Percentiles rank a stretch among this genome's conserved stretches.
Evolutionary conservation across 2,329 filamentous ascomycete species (phyloP).

Genomic region (Neofusicoccum ribis): DNA sequence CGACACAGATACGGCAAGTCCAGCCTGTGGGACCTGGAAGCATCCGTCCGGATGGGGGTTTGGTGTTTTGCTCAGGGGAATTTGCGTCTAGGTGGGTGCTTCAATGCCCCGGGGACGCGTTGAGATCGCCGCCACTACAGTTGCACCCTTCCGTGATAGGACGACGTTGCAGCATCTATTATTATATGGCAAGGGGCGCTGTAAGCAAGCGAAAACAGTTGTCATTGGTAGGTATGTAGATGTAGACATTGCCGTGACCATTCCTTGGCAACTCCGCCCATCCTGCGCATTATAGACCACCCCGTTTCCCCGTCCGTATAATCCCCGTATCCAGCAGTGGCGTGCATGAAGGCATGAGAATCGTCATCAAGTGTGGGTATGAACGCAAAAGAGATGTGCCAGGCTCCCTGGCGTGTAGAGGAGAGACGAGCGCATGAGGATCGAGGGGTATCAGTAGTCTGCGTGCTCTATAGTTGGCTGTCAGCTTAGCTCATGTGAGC

Average conservation of each 20-base stretch:
- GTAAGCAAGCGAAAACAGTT: neutral
- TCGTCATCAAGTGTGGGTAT: conserved; percentile 1
- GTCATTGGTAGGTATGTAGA: neutral
- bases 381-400: neutral
- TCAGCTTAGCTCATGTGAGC: conserved; percentile 11
- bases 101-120: too few relatives aligned
- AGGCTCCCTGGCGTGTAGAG: neutral
- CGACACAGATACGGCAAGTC: too few relatives aligned
- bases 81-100: too few relatives aligned
- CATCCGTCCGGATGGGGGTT: too few relatives aligned
- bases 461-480: neutral
- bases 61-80: too few relatives aligned
- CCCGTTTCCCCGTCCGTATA: neutral
- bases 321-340: neutral
- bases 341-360: neutral
- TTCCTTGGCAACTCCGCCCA: neutral
- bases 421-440: neutral
- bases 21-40: too few relatives aligned
- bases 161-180: too few relatives aligned
- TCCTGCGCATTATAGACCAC: neutral
- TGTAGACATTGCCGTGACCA: neutral
- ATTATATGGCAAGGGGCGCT: too few relatives aligned
- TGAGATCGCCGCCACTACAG: too few relatives aligned
- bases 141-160: too few relatives aligned
- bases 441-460: conserved; percentile 7